Conservation (phyloP, 345 rosid species). For the Clausena lansium region DNA sequence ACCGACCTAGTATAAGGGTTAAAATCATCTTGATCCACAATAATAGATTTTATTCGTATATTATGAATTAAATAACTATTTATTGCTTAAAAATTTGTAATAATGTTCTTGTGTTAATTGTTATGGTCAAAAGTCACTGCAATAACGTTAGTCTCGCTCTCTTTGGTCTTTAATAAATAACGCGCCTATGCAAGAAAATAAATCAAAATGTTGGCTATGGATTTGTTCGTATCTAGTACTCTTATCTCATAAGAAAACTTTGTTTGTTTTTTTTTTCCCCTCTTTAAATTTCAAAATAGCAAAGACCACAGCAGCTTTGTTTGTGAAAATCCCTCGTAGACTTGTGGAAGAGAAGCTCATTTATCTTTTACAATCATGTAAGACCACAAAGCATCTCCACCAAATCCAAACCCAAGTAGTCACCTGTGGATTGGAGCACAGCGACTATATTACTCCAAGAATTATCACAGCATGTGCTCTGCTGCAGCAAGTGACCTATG, state of each 20-base stretch:
- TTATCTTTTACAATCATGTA: constrained; percentile 58
- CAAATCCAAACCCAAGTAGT: constrained; percentile 56
- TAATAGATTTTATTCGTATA: no score
- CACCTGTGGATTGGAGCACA: constrained; percentile 36
- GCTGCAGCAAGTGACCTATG: constrained; percentile 34
- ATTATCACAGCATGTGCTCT: constrained; percentile 25
- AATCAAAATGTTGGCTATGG: no score
- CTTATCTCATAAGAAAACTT: no score
- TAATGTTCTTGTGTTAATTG: not conserved
- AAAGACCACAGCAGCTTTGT: constrained; percentile 20
- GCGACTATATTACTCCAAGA: constrained; percentile 47
- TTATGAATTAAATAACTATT: no score
- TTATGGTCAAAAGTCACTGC: not conserved
- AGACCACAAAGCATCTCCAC: constrained; percentile 48
- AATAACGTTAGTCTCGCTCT: not conserved
- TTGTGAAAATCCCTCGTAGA: constrained; percentile 31
- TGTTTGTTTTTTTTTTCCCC: no score
- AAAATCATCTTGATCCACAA: no score
- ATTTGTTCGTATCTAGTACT: no score
- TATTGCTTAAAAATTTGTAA: no score
- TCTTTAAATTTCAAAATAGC: constrained; percentile 27
- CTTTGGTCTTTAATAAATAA: no score
- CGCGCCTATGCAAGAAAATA: not conserved
- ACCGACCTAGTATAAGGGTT: no score
- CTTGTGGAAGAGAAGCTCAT: constrained; percentile 57